Base-by-base conservation (phyloP, 1,284 basidiomycete genomes). In the Irpex sp. region DNA sequence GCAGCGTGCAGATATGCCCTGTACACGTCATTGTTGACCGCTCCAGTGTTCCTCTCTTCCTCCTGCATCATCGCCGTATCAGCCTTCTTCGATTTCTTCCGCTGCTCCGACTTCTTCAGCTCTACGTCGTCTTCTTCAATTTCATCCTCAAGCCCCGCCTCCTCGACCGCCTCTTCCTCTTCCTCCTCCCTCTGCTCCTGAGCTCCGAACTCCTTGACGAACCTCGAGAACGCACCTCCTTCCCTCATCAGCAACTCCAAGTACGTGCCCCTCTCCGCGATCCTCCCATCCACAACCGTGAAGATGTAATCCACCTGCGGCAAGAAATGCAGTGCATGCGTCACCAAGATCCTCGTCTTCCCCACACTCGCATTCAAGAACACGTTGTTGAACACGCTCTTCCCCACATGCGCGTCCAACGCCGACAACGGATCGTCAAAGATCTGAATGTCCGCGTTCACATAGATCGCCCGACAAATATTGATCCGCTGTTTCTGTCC, bases 331-430 rank as follows among this genome's bases (percentile, higher is more conserved):
- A 94, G 79, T 0, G 90, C 92, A 68, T 94, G 92, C 0, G 92
- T 94, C 51, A 93, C 90, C 59, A 96, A 85, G 39, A 96, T 80
- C 39, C 93, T 86, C 8, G 94, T 95, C 74, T 93, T 93, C 64
- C 83, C 85, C 9, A 75, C 68, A 6, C 78, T 65, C 4, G 79
- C 82, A 67, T 87, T 84, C 64, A 87, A 81, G 63, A 96, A 82
- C 26, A 95, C 92, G 67, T 95, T 89, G 69, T 90, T 86, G 78
- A 97, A 95, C 31, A 97, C 87, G 4, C 87, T 81, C 72, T 92
- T 92, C 50, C 93, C 94, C 54, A 97, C 94, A 69, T 95, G 93
- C 3, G 94, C 93, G 72, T 93, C 93, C 36, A 94, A 81, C 33
- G 90, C 89, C 5, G 85, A 89, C 5, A 90, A 78, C 6, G 92